These are phyloP conservation scores for Trypanosoma platydactyli DNA, from an alignment of 208 protist genomes.

Conservation along the genomic window DNA sequence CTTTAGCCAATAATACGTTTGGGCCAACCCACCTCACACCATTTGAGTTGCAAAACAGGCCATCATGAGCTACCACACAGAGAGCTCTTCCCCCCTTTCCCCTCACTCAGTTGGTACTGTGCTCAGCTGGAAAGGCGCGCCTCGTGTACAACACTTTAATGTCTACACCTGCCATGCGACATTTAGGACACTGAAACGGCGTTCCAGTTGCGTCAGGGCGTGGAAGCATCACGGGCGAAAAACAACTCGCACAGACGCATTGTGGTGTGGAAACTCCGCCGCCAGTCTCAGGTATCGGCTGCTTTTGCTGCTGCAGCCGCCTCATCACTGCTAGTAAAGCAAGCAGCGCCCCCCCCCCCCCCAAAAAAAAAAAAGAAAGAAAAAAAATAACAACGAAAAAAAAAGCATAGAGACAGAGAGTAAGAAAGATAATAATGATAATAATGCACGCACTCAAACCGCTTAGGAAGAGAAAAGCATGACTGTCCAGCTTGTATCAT, in stretches of 20 bases:
- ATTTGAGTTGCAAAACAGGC: no score
- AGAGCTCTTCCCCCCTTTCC: not conserved
- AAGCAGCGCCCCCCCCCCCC: not conserved
- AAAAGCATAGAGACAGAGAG: not conserved
- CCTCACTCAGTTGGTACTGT: slow-evolving; percentile 60
- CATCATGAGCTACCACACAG: not conserved
- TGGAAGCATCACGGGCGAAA: slow-evolving; percentile 56
- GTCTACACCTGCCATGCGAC: slow-evolving; percentile 71
- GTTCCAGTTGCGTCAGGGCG: slow-evolving; percentile 46
- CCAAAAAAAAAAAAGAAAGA: slow-evolving; percentile 18
- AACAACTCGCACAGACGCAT: slow-evolving; percentile 82
- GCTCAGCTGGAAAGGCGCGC: slow-evolving; percentile 69
- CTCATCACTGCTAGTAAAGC: slow-evolving; percentile 19
- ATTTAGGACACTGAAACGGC: slow-evolving; percentile 81
- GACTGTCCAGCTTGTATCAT: not conserved
- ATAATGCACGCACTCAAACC: not conserved
- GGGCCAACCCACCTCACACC: no score
- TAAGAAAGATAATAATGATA: slow-evolving; percentile 5
- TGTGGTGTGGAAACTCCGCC: slow-evolving; percentile 10
- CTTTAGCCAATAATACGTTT: no score
- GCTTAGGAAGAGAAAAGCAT: not conserved
- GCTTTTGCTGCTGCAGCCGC: slow-evolving; percentile 14
- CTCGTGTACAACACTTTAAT: slow-evolving; percentile 79
- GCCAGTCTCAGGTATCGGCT: not conserved
- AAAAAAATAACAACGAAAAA: slow-evolving; percentile 2